These are phyloP conservation scores for Lecanoromycetidae sp. DNA, from an alignment of 2,329 filamentous ascomycete genomes.

Conservation along the genomic window DNA sequence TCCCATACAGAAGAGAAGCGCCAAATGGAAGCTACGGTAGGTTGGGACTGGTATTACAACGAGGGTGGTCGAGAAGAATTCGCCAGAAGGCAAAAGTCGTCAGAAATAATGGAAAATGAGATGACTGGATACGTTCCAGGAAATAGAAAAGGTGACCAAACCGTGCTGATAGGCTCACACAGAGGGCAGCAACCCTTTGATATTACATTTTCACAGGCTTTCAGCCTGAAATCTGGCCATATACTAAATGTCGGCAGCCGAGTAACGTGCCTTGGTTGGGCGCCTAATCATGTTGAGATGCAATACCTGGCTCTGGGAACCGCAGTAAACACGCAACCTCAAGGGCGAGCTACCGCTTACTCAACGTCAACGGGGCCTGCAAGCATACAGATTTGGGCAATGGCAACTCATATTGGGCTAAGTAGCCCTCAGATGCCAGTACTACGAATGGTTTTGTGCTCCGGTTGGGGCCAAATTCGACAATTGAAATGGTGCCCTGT, in stretches of 20 bases:
- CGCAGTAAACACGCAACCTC: too few species aligned
- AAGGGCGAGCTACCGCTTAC: constrained; percentile 42
- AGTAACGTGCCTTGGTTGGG: constrained; percentile 39
- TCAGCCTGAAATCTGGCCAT: constrained; percentile 42
- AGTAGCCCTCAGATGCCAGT: constrained; percentile 26
- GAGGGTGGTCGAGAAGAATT: constrained; percentile 32
- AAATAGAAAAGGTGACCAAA: constrained; percentile 25
- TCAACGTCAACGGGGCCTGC: constrained; percentile 35
- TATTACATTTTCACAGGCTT: constrained; percentile 30
- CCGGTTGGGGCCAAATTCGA: constrained; percentile 45
- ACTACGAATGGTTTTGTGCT: constrained; percentile 41
- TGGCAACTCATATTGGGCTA: constrained; percentile 22
- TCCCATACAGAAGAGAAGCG: constrained; percentile 32
- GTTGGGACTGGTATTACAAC: constrained; percentile 44
- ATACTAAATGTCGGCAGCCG: constrained; percentile 44
- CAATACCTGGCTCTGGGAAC: constrained; percentile 46
- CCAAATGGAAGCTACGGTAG: constrained; percentile 33
- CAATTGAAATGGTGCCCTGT: constrained; percentile 47
- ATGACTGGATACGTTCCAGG: constrained; percentile 32
- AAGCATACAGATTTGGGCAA: constrained; percentile 48
- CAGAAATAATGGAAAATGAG: constrained; percentile 27
- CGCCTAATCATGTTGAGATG: constrained; percentile 31
- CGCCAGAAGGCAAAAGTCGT: constrained; percentile 29
- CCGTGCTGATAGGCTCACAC: constrained; percentile 40
- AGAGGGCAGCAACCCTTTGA: constrained; percentile 33